Evolutionary conservation across 345 rosid species (phyloP).

Genomic region (Salix exigua): DNA sequence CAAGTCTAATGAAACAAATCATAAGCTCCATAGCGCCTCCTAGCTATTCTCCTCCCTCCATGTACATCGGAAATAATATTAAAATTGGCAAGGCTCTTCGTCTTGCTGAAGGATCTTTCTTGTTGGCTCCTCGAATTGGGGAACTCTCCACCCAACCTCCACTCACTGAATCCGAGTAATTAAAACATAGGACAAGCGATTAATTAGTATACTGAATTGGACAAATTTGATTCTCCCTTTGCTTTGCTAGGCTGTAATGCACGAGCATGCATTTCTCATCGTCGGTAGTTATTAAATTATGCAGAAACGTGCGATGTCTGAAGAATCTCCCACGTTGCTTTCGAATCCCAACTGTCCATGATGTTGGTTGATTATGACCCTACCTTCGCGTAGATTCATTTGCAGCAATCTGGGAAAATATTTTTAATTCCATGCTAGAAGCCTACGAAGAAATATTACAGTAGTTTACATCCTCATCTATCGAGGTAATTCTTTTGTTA

Average conservation of each 20-base stretch:
- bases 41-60: background rate
- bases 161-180: constrained; percentile 12
- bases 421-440: background rate
- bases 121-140: constrained; percentile 49
- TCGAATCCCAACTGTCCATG: constrained; percentile 7
- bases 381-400: background rate
- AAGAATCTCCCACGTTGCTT: constrained; percentile 9
- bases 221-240: background rate
- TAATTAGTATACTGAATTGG: background rate
- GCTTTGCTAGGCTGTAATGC: constrained; percentile 32
- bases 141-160: constrained; percentile 33
- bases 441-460: background rate
- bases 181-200: background rate
- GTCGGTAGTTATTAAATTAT: background rate
- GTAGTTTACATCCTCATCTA: background rate
- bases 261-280: background rate
- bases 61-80: constrained; percentile 3
- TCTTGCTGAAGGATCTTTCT: background rate
- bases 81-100: background rate
- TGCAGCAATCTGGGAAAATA: background rate
- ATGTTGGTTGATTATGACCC: background rate
- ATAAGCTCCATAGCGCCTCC: constrained; percentile 11
- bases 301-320: background rate
- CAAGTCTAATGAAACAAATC: constrained; percentile 22
- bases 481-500: no score